These are phyloP conservation scores for Wallacemonas rigidus DNA, from an alignment of 208 protist genomes.

Conservation along the genomic window DNA sequence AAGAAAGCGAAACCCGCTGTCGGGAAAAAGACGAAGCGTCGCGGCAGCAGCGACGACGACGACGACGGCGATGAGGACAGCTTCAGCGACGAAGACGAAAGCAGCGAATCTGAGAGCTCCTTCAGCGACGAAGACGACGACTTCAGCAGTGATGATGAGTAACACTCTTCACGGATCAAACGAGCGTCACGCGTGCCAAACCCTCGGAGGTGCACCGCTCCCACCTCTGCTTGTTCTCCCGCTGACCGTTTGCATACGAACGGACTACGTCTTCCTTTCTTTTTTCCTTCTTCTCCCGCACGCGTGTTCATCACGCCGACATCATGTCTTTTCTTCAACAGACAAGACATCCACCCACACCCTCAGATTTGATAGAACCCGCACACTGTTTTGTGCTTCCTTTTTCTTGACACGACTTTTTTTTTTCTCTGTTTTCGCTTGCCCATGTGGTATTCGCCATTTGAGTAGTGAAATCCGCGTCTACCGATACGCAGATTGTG, in stretches of 20 bases:
- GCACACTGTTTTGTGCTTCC: neutral
- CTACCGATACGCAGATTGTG: no score
- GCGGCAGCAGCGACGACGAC: conserved; percentile 27
- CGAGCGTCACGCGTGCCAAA: neutral
- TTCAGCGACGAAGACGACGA: conserved; percentile 28
- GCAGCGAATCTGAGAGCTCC: conserved; percentile 17
- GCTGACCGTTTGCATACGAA: conserved; percentile 1
- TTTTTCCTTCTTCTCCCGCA: no score
- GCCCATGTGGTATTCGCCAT: conserved; percentile 1
- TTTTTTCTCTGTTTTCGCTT: conserved; percentile 17
- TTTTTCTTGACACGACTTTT: conserved; percentile 16
- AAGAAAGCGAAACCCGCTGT: conserved; percentile 3
- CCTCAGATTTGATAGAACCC: no score
- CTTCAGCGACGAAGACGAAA: conserved; percentile 14
- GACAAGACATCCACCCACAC: no score
- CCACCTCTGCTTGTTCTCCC: conserved; percentile 23
- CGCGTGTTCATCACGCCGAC: no score
- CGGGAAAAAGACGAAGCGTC: conserved; percentile 26
- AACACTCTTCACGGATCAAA: neutral
- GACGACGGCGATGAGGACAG: conserved; percentile 26
- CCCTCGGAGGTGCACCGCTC: neutral
- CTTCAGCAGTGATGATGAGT: conserved; percentile 14
- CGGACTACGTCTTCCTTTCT: no score
- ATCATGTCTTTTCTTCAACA: no score
- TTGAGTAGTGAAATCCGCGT: neutral